Conservation (phyloP, 2,329 filamentous ascomycete species). For the Elsinoe fawcettii region DNA sequence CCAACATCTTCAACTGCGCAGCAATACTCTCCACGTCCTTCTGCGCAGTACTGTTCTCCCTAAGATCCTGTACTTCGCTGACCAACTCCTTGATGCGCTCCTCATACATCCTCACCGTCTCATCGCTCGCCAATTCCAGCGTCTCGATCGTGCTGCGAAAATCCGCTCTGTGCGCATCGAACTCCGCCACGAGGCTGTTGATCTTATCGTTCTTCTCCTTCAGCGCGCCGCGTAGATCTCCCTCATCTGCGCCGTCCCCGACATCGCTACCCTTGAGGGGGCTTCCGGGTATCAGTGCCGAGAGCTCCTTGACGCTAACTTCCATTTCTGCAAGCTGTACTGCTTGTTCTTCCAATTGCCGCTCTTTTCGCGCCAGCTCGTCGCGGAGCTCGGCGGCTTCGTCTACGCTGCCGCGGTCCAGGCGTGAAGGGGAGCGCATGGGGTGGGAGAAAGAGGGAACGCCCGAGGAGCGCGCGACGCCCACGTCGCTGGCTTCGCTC, state of each 20-base stretch:
- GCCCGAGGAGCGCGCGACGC: constrained; percentile 34
- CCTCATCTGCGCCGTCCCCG: constrained; percentile 52
- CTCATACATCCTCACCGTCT: constrained; percentile 94
- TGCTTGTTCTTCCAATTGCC: constrained; percentile 81
- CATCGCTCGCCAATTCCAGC: constrained; percentile 85
- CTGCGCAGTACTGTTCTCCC: constrained; percentile 68
- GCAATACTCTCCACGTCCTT: constrained; percentile 90
- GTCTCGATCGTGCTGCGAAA: constrained; percentile 97
- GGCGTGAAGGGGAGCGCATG: constrained; percentile 31
- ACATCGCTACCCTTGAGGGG: constrained; percentile 23
- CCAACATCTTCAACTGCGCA: constrained; percentile 83
- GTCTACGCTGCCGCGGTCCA: constrained; percentile 23
- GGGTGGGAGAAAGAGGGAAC: constrained; percentile 34
- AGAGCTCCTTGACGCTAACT: constrained; percentile 71
- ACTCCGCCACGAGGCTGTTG: constrained; percentile 82
- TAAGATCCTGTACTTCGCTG: constrained; percentile 65
- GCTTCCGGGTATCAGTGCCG: constrained; percentile 57
- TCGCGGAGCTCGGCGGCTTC: constrained; percentile 63
- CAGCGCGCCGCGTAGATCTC: constrained; percentile 71
- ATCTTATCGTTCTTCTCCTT: constrained; percentile 98
- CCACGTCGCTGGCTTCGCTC: constrained; percentile 33
- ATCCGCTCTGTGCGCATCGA: constrained; percentile 88
- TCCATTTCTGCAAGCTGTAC: constrained; percentile 83
- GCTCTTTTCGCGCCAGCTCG: constrained; percentile 75
- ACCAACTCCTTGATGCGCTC: constrained; percentile 81